A percentile compares a stretch with the other conserved stretches of the same genome.
These are phyloP conservation scores for Lomentospora prolificans DNA, from an alignment of 2,329 filamentous ascomycete species.

Conservation along the genomic window DNA sequence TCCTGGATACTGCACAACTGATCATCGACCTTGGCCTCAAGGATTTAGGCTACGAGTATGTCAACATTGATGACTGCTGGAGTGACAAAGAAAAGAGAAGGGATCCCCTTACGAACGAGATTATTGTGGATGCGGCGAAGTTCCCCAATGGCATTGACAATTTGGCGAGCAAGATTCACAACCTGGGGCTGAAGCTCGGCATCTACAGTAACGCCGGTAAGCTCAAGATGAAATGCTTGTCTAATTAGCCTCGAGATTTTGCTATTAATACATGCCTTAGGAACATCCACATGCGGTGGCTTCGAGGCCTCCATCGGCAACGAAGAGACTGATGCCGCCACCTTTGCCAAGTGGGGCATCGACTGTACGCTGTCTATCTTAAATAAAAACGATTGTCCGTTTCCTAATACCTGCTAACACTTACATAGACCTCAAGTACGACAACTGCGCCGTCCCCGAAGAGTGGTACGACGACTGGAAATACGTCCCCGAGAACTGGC, in stretches of 20 bases:
- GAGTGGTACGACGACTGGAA: constrained; percentile 26
- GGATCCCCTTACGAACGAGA: constrained; percentile 27
- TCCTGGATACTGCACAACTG: constrained; percentile 34
- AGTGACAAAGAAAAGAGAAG: constrained; percentile 28
- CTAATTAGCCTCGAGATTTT: too few relatives aligned
- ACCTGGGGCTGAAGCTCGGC: constrained; percentile 48
- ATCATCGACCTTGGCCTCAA: constrained; percentile 39
- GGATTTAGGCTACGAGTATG: constrained; percentile 46
- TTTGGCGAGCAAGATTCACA: constrained; percentile 43
- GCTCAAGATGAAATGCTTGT: too few relatives aligned
- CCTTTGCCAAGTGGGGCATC: constrained; percentile 48
- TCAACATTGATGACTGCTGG: constrained; percentile 57
- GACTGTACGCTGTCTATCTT: constrained; percentile 33
- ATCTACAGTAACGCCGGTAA: constrained; percentile 50
- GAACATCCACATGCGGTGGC: neutral
- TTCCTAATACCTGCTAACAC: too few relatives aligned
- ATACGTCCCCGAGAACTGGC: constrained; percentile 16
- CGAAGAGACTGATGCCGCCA: constrained; percentile 47
- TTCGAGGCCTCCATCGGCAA: constrained; percentile 40
- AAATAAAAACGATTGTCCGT: too few relatives aligned
- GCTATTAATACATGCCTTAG: too few relatives aligned
- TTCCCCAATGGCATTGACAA: constrained; percentile 51
- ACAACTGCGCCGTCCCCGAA: constrained; percentile 38
- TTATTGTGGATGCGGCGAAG: constrained; percentile 35
- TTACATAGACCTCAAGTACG: constrained; percentile 17